phyloP scores from a whole-genome alignment of 257 asterid species.

The Verbena officinalis region DNA sequence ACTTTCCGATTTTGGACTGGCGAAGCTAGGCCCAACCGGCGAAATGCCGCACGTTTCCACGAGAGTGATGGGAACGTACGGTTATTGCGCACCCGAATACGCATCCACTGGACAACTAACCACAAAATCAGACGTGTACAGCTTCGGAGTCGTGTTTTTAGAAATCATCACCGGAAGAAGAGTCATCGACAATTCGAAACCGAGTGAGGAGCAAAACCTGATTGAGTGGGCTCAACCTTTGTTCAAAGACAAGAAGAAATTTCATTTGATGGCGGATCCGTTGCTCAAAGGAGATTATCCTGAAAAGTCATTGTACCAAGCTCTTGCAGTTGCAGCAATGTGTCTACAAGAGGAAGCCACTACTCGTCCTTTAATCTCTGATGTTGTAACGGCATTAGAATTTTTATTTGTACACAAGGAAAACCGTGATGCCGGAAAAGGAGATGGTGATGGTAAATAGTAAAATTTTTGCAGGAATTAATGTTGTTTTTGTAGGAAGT shows the following conservation, averaged over 20 bases:
- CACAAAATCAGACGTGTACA: conserved; percentile 57
- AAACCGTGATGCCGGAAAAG: conserved; percentile 6
- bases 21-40: conserved; percentile 53
- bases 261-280: conserved; percentile 60
- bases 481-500: too few relatives aligned
- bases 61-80: conserved; percentile 65
- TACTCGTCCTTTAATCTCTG: conserved; percentile 57
- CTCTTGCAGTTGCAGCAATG: conserved; percentile 73
- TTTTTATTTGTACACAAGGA: conserved; percentile 22
- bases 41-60: conserved; percentile 42
- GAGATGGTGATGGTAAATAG: background rate
- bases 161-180: conserved; percentile 63
- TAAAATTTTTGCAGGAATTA: too few relatives aligned
- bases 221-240: conserved; percentile 64
- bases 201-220: conserved; percentile 48
- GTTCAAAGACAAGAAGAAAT: conserved; percentile 54
- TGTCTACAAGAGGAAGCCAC: conserved; percentile 64
- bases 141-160: conserved; percentile 62
- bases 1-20: conserved; percentile 71
- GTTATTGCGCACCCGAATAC: conserved; percentile 71
- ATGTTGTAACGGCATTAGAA: conserved; percentile 53
- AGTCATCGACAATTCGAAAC: conserved; percentile 53
- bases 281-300: conserved; percentile 48
- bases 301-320: conserved; percentile 51
- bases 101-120: conserved; percentile 46